These are phyloP conservation scores for Neurospora sp. DNA, from an alignment of 495 filamentous ascomycete species.

Conservation along the genomic window DNA sequence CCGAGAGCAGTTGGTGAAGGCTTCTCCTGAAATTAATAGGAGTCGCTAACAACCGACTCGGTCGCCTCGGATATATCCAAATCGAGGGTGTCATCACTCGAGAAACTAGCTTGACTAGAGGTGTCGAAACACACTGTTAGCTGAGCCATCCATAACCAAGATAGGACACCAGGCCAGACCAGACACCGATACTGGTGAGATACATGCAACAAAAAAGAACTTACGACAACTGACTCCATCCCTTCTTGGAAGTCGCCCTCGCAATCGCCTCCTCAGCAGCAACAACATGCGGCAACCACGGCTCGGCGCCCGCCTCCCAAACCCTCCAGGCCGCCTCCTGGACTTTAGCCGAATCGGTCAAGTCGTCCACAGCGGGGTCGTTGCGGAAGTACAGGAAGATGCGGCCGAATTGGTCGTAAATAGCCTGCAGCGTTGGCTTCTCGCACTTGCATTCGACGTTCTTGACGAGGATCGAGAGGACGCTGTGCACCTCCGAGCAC, in stretches of 20 bases:
- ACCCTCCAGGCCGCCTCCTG: slow-evolving; percentile 20
- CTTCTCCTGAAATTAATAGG: not conserved
- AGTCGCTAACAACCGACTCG: not conserved
- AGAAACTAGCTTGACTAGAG: slow-evolving; percentile 6
- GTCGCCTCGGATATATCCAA: not conserved
- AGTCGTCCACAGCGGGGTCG: slow-evolving; percentile 19
- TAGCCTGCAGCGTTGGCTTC: slow-evolving; percentile 16
- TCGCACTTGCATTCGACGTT: slow-evolving; percentile 11
- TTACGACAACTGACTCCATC: slow-evolving; percentile 11
- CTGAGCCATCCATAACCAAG: not conserved
- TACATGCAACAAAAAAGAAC: not conserved
- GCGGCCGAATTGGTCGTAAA: slow-evolving; percentile 26
- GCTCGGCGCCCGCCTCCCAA: slow-evolving; percentile 14
- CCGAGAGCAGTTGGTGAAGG: not conserved
- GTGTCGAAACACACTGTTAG: not conserved
- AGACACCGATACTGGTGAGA: not conserved
- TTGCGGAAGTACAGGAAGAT: slow-evolving; percentile 23
- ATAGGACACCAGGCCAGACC: too few relatives aligned
- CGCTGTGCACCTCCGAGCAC: slow-evolving; percentile 11
- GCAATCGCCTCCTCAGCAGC: slow-evolving; percentile 15
- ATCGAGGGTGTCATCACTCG: slow-evolving; percentile 8
- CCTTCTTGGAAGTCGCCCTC: slow-evolving; percentile 9
- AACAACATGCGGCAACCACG: slow-evolving; percentile 10
- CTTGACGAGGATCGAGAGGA: slow-evolving; percentile 11
- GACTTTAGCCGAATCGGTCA: slow-evolving; percentile 16